These are phyloP conservation scores for Acidiella bohemica DNA, from an alignment of 495 filamentous ascomycete genomes.

Conservation along the genomic window DNA sequence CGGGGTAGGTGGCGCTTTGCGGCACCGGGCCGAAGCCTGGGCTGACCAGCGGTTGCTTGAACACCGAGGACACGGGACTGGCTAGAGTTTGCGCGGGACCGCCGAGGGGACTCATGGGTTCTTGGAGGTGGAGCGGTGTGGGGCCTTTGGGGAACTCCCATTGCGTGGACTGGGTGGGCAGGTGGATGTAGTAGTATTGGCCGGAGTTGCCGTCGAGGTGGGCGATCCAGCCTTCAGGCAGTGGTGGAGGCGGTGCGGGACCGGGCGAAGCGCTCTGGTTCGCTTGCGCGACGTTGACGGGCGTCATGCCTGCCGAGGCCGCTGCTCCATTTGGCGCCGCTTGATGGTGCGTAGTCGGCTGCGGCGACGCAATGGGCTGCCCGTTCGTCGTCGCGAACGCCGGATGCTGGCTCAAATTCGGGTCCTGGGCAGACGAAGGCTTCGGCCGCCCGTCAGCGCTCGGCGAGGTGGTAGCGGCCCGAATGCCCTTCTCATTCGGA, in stretches of 20 bases:
- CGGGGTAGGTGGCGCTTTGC: constrained; percentile 43
- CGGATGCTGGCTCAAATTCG: constrained; percentile 52
- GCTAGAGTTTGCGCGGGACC: constrained; percentile 44
- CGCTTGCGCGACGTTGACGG: constrained; percentile 12
- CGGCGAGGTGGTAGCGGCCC: constrained; percentile 42
- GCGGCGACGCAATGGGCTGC: background rate
- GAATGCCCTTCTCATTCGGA: constrained; percentile 46
- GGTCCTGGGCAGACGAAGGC: constrained; percentile 24
- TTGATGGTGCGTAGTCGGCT: constrained; percentile 20
- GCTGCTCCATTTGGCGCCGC: constrained; percentile 27
- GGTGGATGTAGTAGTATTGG: constrained; percentile 97
- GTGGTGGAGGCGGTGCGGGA: constrained; percentile 71
- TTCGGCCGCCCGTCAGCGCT: background rate
- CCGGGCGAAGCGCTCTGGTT: constrained; percentile 28
- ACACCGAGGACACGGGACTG: constrained; percentile 54
- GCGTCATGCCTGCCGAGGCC: constrained; percentile 12
- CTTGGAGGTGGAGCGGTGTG: constrained; percentile 65
- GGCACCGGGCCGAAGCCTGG: constrained; percentile 33
- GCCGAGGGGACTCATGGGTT: constrained; percentile 58
- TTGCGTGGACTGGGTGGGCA: constrained; percentile 89
- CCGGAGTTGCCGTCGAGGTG: constrained; percentile 90
- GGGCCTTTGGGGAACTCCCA: constrained; percentile 97
- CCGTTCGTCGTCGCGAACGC: constrained; percentile 55
- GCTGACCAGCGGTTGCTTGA: constrained; percentile 61
- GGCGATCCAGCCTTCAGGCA: constrained; percentile 97